Evolutionary conservation across 2,329 filamentous ascomycete species (phyloP).

Genomic region (Talaromyces sp.): DNA sequence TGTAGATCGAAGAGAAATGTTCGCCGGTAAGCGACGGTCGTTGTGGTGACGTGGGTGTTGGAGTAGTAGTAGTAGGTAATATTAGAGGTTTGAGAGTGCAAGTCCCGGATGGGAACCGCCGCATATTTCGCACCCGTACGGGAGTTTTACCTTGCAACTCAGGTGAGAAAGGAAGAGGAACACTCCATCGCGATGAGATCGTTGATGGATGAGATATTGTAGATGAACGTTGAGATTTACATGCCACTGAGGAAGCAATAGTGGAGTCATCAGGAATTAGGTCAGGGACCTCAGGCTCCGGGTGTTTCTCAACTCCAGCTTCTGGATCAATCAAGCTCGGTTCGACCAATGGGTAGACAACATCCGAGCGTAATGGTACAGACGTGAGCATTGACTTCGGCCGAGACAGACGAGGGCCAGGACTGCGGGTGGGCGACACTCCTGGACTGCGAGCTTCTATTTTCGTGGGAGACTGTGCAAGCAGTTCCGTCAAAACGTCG

Average conservation of each 20-base stretch:
- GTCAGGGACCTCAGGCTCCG: constrained; percentile 4
- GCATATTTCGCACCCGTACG: constrained; percentile 27
- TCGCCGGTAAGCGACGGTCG: background rate
- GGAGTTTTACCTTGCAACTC: constrained; percentile 22
- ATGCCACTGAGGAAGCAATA: constrained; percentile 16
- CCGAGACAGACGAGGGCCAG: constrained; percentile 17
- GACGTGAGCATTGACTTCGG: constrained; percentile 21
- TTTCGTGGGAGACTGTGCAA: constrained; percentile 34
- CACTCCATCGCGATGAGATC: constrained; percentile 21
- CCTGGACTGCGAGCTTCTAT: constrained; percentile 21
- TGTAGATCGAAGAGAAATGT: constrained; percentile 5
- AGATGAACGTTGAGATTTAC: constrained; percentile 26
- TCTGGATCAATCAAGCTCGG: background rate
- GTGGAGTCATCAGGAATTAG: constrained; percentile 12
- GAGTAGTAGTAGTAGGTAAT: constrained; percentile 23
- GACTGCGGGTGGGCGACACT: constrained; percentile 18
- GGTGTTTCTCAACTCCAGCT: background rate
- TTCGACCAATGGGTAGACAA: constrained; percentile 1
- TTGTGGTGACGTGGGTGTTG: constrained; percentile 11
- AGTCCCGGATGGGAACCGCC: constrained; percentile 35
- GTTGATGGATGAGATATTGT: constrained; percentile 25
- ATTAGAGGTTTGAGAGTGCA: constrained; percentile 35
- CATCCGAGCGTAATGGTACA: constrained; percentile 8
- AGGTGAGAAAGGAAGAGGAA: constrained; percentile 25
- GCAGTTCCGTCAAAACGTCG: constrained; percentile 35